phyloP scores from a whole-genome alignment of 306 rosid species.

The Ormosia semicastrata region DNA sequence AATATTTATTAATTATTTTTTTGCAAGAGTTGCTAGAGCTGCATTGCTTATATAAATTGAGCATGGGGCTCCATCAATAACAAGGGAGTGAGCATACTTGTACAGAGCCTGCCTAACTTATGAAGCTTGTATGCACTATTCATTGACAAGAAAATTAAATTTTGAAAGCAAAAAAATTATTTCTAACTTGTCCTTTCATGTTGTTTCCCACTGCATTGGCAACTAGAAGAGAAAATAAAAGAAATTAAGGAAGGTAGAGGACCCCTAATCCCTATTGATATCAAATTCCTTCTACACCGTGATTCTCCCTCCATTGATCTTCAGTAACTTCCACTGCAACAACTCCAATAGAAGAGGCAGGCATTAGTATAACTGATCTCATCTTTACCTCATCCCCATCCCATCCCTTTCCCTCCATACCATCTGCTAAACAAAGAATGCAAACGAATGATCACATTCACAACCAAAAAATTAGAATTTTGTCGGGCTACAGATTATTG shows the following conservation, averaged over 20 bases:
- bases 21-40: constrained; percentile 19
- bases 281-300: constrained; percentile 50
- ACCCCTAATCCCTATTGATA: constrained; percentile 36
- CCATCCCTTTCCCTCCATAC: constrained; percentile 58
- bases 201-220: constrained; percentile 57
- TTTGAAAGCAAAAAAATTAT: constrained; percentile 33
- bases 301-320: constrained; percentile 25
- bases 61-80: constrained; percentile 38
- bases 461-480: neutral
- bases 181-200: constrained; percentile 44
- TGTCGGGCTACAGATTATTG: neutral
- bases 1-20: neutral
- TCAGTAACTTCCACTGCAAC: constrained; percentile 21
- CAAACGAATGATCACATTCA: constrained; percentile 1
- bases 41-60: constrained; percentile 19
- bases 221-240: constrained; percentile 14
- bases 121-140: constrained; percentile 40
- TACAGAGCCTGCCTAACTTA: constrained; percentile 35
- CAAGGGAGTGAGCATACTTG: constrained; percentile 25
- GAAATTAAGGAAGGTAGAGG: neutral
- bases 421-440: constrained; percentile 53
- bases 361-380: constrained; percentile 17
- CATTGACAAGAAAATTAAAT: constrained; percentile 48
- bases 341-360: constrained; percentile 14
- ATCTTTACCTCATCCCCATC: constrained; percentile 39